A percentile compares a stretch with the other conserved stretches of the same genome.
phyloP scores from a whole-genome alignment of 345 rosid genomes.

The Dovyalis caffra region DNA sequence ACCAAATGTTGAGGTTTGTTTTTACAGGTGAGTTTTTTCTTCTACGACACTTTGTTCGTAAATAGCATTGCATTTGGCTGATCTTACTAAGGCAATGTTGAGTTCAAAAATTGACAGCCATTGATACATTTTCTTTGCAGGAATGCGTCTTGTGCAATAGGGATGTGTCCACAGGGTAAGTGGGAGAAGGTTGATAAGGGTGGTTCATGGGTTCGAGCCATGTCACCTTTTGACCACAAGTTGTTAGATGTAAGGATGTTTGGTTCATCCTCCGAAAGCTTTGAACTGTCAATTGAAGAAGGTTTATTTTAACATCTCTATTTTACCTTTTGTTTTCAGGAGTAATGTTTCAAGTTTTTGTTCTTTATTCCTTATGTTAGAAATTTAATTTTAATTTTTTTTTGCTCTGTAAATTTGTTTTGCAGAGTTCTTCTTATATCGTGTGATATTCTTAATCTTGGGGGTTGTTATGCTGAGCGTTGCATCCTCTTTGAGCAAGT shows the following conservation, averaged over 20 bases:
- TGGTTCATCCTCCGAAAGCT: constrained; percentile 39
- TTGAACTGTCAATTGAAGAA: constrained; percentile 64
- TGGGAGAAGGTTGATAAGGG: constrained; percentile 85
- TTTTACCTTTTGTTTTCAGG: background rate
- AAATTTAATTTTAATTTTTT: constrained; percentile 3
- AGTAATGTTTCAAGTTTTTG: constrained; percentile 1
- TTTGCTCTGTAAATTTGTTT: constrained; percentile 12
- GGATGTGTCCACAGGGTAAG: constrained; percentile 69
- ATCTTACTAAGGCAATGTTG: background rate
- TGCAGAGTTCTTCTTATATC: constrained; percentile 65
- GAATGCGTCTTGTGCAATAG: constrained; percentile 70
- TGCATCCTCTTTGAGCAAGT: constrained; percentile 70
- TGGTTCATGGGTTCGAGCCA: constrained; percentile 68
- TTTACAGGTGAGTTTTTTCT: constrained; percentile 62
- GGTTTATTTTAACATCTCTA: constrained; percentile 30
- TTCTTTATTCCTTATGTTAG: too few relatives aligned
- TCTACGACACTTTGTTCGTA: background rate
- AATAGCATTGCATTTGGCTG: too few relatives aligned
- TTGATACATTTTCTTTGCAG: constrained; percentile 33
- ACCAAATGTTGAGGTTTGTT: constrained; percentile 63
- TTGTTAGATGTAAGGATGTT: constrained; percentile 59
- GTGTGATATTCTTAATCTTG: constrained; percentile 53
- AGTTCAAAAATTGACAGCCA: background rate
- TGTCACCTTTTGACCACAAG: constrained; percentile 91
- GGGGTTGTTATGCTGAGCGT: constrained; percentile 62